Conservation (phyloP, 805 yeast species). For the Naumovozyma dairenensis region DNA sequence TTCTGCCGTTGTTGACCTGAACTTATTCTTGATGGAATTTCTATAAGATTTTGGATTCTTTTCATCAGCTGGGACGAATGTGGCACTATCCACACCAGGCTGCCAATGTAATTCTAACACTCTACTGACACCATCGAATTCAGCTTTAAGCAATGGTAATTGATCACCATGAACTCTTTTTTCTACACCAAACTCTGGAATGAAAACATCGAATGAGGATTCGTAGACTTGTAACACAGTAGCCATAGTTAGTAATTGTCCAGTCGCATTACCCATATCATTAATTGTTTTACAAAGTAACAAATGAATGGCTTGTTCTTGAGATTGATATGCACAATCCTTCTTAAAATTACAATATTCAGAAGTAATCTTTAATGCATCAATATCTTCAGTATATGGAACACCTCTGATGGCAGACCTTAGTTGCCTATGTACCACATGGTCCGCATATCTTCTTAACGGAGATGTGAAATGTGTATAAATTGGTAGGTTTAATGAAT, state of each 20-base stretch:
- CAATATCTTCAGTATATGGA: constrained; percentile 46
- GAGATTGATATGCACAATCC: constrained; percentile 88
- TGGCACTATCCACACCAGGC: constrained; percentile 82
- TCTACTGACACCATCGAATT: constrained; percentile 62
- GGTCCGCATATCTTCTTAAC: constrained; percentile 81
- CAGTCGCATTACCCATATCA: constrained; percentile 59
- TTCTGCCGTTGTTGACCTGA: constrained; percentile 58
- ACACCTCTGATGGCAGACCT: constrained; percentile 46
- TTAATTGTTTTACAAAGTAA: constrained; percentile 75
- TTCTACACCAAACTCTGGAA: constrained; percentile 91
- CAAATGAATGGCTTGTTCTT: constrained; percentile 88
- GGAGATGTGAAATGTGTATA: constrained; percentile 95
- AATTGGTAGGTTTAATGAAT: constrained; percentile 69
- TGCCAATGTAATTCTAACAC: constrained; percentile 86
- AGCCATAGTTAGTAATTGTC: constrained; percentile 77
- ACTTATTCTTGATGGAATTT: constrained; percentile 67
- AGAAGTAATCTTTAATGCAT: constrained; percentile 67
- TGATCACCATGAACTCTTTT: constrained; percentile 97
- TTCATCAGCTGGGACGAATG: constrained; percentile 86
- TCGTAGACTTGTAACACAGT: constrained; percentile 88
- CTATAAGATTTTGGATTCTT: constrained; percentile 66
- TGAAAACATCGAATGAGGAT: constrained; percentile 85
- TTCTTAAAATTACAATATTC: constrained; percentile 93
- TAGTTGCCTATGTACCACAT: constrained; percentile 86
- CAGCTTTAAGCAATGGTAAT: constrained; percentile 84